Evolutionary conservation across 768 basidiomycete species (phyloP).

Genomic region (Mycena crocata): DNA sequence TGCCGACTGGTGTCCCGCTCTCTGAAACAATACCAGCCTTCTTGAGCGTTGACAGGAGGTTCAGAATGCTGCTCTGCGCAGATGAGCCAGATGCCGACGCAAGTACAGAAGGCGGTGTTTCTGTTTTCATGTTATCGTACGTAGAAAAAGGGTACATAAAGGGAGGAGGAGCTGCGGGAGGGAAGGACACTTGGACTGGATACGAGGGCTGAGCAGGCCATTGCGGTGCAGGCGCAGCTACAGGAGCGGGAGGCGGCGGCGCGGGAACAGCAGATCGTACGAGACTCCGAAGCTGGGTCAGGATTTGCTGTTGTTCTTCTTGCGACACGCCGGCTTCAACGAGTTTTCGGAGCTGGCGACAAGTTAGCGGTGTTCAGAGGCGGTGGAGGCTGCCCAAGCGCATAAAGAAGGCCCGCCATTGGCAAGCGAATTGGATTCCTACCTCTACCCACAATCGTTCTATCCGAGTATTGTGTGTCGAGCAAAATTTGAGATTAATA

Average conservation of each 20-base stretch:
- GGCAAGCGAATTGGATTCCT: constrained; percentile 49
- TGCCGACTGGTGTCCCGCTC: constrained; percentile 63
- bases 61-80: constrained; percentile 59
- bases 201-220: constrained; percentile 44
- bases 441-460: constrained; percentile 59
- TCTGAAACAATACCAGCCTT: constrained; percentile 83
- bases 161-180: constrained; percentile 28
- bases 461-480: constrained; percentile 55
- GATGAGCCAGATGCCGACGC: constrained; percentile 43
- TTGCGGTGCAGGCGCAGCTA: constrained; percentile 27
- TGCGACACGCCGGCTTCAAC: constrained; percentile 86
- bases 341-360: constrained; percentile 69
- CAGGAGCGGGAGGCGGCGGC: constrained; percentile 36
- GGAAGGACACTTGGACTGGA: constrained; percentile 37
- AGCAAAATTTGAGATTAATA: constrained; percentile 33
- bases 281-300: constrained; percentile 74
- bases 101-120: constrained; percentile 44
- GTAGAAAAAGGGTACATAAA: constrained; percentile 34
- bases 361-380: constrained; percentile 35
- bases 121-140: constrained; percentile 36
- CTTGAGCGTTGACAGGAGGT: constrained; percentile 74
- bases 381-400: constrained; percentile 48
- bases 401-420: constrained; percentile 57
- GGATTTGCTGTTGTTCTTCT: constrained; percentile 81
- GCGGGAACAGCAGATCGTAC: constrained; percentile 59